Evolutionary conservation across 306 rosid genomes (phyloP).

Genomic region (Fragaria vesca): DNA sequence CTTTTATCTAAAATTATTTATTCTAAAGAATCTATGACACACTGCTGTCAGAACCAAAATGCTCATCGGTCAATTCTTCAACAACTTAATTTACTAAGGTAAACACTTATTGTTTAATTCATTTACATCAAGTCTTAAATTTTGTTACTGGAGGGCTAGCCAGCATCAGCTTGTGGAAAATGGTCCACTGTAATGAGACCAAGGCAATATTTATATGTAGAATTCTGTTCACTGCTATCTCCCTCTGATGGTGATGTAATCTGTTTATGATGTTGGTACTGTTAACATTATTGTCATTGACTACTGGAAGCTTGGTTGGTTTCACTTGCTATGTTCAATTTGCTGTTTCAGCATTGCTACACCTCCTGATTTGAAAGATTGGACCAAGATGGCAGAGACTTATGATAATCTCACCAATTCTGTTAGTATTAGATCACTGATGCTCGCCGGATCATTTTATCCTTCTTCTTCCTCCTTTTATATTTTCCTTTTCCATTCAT

Average conservation of each 20-base stretch:
- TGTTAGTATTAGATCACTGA: slow-evolving; percentile 49
- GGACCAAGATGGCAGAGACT: slow-evolving; percentile 94
- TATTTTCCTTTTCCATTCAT: slow-evolving; percentile 19
- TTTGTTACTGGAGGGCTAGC: slow-evolving; percentile 5
- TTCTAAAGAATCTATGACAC: slow-evolving; percentile 29
- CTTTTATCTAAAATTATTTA: slow-evolving; percentile 20
- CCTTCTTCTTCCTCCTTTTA: not conserved
- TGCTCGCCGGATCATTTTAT: slow-evolving; percentile 15
- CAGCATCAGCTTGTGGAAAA: slow-evolving; percentile 14
- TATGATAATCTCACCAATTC: slow-evolving; percentile 77
- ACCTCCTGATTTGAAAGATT: slow-evolving; percentile 75
- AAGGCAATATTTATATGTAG: slow-evolving; percentile 8
- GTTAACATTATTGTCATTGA: slow-evolving; percentile 13
- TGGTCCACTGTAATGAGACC: slow-evolving; percentile 12
- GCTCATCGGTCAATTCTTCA: slow-evolving; percentile 82
- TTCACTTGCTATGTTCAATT: slow-evolving; percentile 17
- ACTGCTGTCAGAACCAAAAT: slow-evolving; percentile 70
- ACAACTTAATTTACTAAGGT: slow-evolving; percentile 78
- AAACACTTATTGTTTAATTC: slow-evolving; percentile 23
- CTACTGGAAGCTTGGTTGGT: slow-evolving; percentile 7
- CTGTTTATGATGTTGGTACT: not conserved
- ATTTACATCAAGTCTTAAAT: slow-evolving; percentile 7
- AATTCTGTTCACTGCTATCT: slow-evolving; percentile 1
- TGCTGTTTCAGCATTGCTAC: slow-evolving; percentile 57
- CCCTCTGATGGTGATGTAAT: not conserved